phyloP scores from a whole-genome alignment of 805 yeast genomes.

The Ogataea trehalophila region DNA sequence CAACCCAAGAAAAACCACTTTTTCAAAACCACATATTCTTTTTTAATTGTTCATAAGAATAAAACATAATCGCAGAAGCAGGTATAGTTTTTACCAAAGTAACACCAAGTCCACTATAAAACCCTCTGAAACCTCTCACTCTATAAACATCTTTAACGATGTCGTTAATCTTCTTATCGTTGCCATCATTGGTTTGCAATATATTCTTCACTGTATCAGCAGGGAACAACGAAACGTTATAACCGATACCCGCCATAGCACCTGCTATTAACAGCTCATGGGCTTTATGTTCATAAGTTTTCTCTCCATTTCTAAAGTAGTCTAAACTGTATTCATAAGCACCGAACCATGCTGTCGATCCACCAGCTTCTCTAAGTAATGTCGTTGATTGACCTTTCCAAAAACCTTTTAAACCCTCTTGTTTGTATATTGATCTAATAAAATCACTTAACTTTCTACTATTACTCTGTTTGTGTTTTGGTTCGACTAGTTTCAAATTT shows the following conservation, averaged over 20 bases:
- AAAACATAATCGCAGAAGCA: constrained; percentile 83
- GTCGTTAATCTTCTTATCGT: constrained; percentile 24
- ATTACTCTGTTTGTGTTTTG: constrained; percentile 21
- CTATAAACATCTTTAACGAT: constrained; percentile 38
- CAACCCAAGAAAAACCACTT: neutral
- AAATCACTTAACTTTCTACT: constrained; percentile 28
- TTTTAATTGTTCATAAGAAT: constrained; percentile 65
- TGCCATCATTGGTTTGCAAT: constrained; percentile 54
- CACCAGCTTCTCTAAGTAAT: constrained; percentile 75
- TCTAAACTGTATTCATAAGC: constrained; percentile 60
- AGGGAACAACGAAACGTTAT: constrained; percentile 78
- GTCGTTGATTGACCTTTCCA: constrained; percentile 90
- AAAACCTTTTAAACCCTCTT: constrained; percentile 61
- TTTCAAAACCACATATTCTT: neutral
- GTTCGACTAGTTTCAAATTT: constrained; percentile 22
- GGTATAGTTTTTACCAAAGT: constrained; percentile 82
- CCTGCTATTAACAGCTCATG: constrained; percentile 69
- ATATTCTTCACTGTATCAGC: constrained; percentile 87
- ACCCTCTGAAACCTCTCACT: constrained; percentile 60
- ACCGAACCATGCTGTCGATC: constrained; percentile 94
- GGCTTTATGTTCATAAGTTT: constrained; percentile 30
- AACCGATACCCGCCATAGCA: constrained; percentile 79
- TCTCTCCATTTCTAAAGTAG: constrained; percentile 30
- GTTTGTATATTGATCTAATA: constrained; percentile 36
- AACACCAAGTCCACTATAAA: constrained; percentile 82